Conservation (phyloP, 768 basidiomycete species). For the Rhizopogon rudus region DNA sequence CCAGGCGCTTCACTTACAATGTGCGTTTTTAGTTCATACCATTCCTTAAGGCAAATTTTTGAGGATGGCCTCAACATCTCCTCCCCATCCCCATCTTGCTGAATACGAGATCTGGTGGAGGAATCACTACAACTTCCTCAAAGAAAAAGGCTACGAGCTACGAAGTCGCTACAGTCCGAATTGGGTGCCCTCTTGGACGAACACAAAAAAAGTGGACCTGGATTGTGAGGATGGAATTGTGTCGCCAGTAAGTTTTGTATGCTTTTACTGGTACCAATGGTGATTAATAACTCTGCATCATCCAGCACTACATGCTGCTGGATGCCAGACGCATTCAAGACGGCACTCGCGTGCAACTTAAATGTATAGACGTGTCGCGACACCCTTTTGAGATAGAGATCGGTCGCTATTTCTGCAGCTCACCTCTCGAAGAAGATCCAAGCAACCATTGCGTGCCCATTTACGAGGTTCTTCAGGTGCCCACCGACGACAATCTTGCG, state of each 20-base stretch:
- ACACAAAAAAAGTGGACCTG: neutral
- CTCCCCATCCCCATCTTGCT: neutral
- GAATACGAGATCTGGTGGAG: neutral
- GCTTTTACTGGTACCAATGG: neutral
- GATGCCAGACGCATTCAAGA: slow-evolving; percentile 24
- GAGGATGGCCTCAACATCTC: neutral
- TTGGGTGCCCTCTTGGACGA: slow-evolving; percentile 19
- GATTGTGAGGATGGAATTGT: neutral
- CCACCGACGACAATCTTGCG: slow-evolving; percentile 1
- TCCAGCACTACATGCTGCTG: neutral
- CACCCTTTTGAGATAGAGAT: slow-evolving; percentile 17
- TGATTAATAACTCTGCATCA: neutral
- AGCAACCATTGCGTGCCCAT: slow-evolving; percentile 20
- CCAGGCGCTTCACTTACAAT: neutral
- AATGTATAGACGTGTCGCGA: slow-evolving; percentile 7
- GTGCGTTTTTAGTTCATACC: neutral
- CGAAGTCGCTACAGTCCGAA: slow-evolving; percentile 12
- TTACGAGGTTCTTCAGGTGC: slow-evolving; percentile 9
- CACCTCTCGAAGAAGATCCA: neutral
- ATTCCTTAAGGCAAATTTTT: neutral
- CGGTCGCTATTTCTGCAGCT: slow-evolving; percentile 7
- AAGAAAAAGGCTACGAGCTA: slow-evolving; percentile 11
- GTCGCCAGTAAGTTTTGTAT: neutral
- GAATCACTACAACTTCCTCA: slow-evolving; percentile 2
- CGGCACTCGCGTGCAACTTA: slow-evolving; percentile 22